A percentile compares a stretch with the other conserved stretches of the same genome.
These are phyloP conservation scores for Pyracantha coccinea DNA, from an alignment of 331 rosid species.

Conservation along the genomic window DNA sequence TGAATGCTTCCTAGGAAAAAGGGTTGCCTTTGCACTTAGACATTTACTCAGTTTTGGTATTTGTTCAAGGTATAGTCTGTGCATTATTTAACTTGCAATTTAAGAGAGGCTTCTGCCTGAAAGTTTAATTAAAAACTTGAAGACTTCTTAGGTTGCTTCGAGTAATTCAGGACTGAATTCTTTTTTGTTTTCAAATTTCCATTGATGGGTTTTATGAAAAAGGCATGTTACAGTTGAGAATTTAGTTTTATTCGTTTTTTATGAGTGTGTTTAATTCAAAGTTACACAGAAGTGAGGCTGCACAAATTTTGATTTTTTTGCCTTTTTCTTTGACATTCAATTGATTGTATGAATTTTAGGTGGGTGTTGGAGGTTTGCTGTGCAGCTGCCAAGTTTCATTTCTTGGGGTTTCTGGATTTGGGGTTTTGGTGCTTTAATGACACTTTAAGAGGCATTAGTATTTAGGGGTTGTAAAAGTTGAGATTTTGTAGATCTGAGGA, in stretches of 20 bases:
- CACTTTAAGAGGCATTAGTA: slow-evolving; percentile 12
- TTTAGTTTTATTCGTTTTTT: slow-evolving; percentile 1
- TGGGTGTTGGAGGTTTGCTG: slow-evolving; percentile 31
- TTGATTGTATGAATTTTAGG: slow-evolving; percentile 19
- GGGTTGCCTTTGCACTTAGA: slow-evolving; percentile 18
- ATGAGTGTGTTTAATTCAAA: background rate
- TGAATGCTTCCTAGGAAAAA: slow-evolving; percentile 21
- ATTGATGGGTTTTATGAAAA: slow-evolving; percentile 7
- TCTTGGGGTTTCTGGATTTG: slow-evolving; percentile 23
- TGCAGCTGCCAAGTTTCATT: slow-evolving; percentile 23
- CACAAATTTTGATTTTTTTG: background rate
- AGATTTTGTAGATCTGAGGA: slow-evolving; percentile 38
- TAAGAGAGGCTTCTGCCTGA: slow-evolving; percentile 3
- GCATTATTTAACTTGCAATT: slow-evolving; percentile 12
- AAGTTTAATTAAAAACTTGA: slow-evolving; percentile 1
- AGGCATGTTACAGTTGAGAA: slow-evolving; percentile 10
- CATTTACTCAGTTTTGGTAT: background rate
- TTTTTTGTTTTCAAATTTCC: slow-evolving; percentile 1
- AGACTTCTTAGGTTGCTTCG: slow-evolving; percentile 2
- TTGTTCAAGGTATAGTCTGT: slow-evolving; percentile 15
- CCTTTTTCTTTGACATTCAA: background rate
- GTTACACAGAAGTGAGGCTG: background rate
- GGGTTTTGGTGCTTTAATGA: slow-evolving; percentile 14
- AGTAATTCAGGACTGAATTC: background rate
- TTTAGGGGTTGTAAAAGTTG: slow-evolving; percentile 16